Evolutionary conservation across 169 alveolate genomes (phyloP).

Genomic region (Cryptosporidium meleagridis): DNA sequence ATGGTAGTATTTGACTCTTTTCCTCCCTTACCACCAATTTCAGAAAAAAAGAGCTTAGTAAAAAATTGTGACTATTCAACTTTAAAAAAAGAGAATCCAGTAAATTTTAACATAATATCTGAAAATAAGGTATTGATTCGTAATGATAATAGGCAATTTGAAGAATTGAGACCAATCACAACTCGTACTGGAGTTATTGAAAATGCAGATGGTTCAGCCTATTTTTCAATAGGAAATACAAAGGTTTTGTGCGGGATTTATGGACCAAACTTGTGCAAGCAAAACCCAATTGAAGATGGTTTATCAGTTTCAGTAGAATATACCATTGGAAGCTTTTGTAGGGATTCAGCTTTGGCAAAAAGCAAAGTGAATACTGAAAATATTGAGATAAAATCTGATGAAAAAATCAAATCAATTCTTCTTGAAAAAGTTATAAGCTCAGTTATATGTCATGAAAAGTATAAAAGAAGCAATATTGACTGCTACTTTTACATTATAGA

Average conservation of each 20-base stretch:
- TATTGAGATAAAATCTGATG: conserved; percentile 37
- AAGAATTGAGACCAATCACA: conserved; percentile 55
- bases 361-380: background rate
- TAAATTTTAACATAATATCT: background rate
- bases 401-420: conserved; percentile 32
- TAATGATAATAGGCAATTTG: conserved; percentile 24
- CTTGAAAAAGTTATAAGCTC: conserved; percentile 56
- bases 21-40: conserved; percentile 25
- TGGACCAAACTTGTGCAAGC: conserved; percentile 59
- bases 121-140: conserved; percentile 22
- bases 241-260: conserved; percentile 46
- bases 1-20: conserved; percentile 38
- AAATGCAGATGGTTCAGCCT: conserved; percentile 64
- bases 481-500: conserved; percentile 65
- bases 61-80: background rate
- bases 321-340: conserved; percentile 47
- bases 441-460: conserved; percentile 58
- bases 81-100: background rate
- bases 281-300: conserved; percentile 36
- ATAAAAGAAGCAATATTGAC: conserved; percentile 53
- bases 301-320: conserved; percentile 62
- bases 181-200: conserved; percentile 50
- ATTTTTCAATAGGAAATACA: conserved; percentile 60
- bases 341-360: background rate
- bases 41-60: background rate